These are phyloP conservation scores for Penicillium goetzii DNA, from an alignment of 495 filamentous ascomycete genomes.

Conservation along the genomic window DNA sequence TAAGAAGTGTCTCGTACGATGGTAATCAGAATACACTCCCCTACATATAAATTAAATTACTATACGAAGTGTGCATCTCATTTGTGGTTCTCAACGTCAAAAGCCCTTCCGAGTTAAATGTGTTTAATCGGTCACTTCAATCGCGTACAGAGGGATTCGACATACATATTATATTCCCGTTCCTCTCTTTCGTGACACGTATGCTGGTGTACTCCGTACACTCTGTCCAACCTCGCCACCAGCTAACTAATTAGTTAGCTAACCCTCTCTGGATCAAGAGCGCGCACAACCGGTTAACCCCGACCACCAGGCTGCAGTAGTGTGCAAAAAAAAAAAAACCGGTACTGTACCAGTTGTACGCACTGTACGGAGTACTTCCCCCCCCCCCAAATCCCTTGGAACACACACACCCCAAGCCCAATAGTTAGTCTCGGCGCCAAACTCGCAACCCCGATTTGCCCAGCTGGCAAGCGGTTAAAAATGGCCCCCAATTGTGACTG, in stretches of 20 bases:
- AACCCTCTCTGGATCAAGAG: conserved; percentile 11
- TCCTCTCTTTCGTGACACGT: background rate
- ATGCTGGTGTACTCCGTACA: background rate
- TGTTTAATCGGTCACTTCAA: background rate
- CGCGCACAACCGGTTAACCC: background rate
- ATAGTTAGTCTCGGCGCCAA: conserved; percentile 6
- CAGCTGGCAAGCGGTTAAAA: background rate
- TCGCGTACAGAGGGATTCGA: background rate
- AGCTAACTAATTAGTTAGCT: background rate
- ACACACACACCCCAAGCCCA: conserved; percentile 5
- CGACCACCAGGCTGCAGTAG: background rate
- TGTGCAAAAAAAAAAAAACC: background rate
- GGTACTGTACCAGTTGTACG: too few species aligned
- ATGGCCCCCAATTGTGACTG: background rate
- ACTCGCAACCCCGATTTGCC: conserved; percentile 1
- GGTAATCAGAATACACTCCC: background rate
- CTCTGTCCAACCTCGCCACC: background rate
- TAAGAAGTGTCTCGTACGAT: background rate
- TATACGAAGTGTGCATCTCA: background rate
- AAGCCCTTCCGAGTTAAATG: background rate
- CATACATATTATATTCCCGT: background rate
- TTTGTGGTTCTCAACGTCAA: background rate
- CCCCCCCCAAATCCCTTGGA: background rate
- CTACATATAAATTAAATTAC: too few species aligned
- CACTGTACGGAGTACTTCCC: too few species aligned